Base-by-base conservation (phyloP, 306 rosid genomes). In the Medicago ruthenica region DNA sequence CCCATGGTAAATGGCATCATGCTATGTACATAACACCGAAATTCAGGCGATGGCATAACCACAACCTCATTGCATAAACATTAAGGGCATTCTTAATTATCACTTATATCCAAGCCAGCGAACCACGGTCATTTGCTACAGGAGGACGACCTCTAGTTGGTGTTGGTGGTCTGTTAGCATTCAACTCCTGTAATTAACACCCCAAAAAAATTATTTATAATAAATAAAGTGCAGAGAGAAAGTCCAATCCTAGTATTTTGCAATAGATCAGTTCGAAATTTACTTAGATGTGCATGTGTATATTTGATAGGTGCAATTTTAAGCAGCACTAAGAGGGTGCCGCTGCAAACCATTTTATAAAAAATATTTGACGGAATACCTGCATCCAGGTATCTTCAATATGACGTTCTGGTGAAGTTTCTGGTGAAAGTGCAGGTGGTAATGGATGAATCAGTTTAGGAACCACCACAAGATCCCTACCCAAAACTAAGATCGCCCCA, bases 301-400 rank as follows among this genome's bases (percentile, higher is more conserved):
- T 61, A 34, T 31, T 61, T 64, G 20, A 71, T 18, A 80, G 37
- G 20, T 16, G 45, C 45, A 79, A 64, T 57, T 31, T 41, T 45
- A 67, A 16, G 21, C 34, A n/a, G 48, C 69, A 22, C 63, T 18
- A 67, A 74, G 34, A 27, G 61, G 59, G 62, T 41, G 14, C 73
- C 61, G 53, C 68, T 59, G 8, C 69, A 50, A 68, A 41, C 44
- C 60, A 80, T 60, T 50, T 74, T 11, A 53, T 27, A 24, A 41
- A 57, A n/a, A 39, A 11, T 6, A 24, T 71, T 42, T 42, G 48
- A 76, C 66, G 70, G 36, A 81, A 78, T 81, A 93, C 98, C 98
- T 93, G 98, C 98, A 93, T 93, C 98, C 98, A 93, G 20, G 98
- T 93, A 78, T 93, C 98, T 85, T 93, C 98, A 79, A 88, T 84